A percentile compares a stretch with the other conserved stretches of the same genome.
These are phyloP conservation scores for Tremellales sp. DNA, from an alignment of 1,284 basidiomycete species.

Conservation along the genomic window DNA sequence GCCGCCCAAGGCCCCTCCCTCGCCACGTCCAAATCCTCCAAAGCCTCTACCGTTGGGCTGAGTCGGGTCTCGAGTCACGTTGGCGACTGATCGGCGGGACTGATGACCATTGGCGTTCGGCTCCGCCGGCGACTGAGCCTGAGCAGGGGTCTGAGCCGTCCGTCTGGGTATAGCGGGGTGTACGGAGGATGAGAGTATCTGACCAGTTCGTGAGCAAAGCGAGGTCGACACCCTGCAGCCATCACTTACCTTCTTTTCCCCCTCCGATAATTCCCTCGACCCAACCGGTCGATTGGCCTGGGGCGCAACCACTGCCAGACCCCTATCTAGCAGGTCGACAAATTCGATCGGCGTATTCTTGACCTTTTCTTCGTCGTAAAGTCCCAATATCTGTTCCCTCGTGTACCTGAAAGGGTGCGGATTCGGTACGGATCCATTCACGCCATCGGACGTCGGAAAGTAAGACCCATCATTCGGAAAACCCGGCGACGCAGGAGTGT, in stretches of 20 bases:
- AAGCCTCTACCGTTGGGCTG: slow-evolving; percentile 16
- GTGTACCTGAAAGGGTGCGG: slow-evolving; percentile 74
- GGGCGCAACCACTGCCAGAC: slow-evolving; percentile 78
- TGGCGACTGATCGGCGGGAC: slow-evolving; percentile 8
- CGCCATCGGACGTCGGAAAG: slow-evolving; percentile 53
- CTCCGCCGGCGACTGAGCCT: slow-evolving; percentile 4
- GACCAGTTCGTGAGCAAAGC: background rate
- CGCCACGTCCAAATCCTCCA: slow-evolving; percentile 13
- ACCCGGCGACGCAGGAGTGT: slow-evolving; percentile 51
- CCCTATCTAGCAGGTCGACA: slow-evolving; percentile 56
- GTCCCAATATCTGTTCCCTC: slow-evolving; percentile 74
- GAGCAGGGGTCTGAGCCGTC: slow-evolving; percentile 15
- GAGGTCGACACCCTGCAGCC: background rate
- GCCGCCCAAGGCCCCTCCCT: slow-evolving; percentile 32
- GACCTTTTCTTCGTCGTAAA: slow-evolving; percentile 73
- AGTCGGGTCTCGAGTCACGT: background rate
- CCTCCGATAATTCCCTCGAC: slow-evolving; percentile 70
- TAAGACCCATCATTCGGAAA: slow-evolving; percentile 52
- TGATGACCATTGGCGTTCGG: background rate
- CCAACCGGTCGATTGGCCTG: slow-evolving; percentile 66
- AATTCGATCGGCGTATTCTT: slow-evolving; percentile 76
- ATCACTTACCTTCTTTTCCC: slow-evolving; percentile 76
- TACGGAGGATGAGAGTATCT: slow-evolving; percentile 37
- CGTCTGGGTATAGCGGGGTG: slow-evolving; percentile 35
- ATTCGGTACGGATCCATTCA: slow-evolving; percentile 38